Base-by-base conservation (phyloP, 768 basidiomycete genomes). In the Sporobolomyces roseus region DNA sequence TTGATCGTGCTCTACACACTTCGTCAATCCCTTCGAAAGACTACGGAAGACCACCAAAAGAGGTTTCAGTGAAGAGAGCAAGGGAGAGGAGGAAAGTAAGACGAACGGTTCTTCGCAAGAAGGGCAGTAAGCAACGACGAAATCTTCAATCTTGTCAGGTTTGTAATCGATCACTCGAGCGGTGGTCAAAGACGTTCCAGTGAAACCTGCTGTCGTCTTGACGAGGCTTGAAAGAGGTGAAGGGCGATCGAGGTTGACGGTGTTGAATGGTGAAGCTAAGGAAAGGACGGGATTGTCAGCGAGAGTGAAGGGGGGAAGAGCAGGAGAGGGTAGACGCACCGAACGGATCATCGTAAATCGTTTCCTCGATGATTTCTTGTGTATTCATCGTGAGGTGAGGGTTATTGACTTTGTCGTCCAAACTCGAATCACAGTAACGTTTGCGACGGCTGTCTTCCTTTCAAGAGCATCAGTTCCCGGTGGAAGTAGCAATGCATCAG, bases 81-180 rank as follows among this genome's bases (percentile, higher is more conserved):
- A n/a, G n/a, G n/a, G n/a, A n/a, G n/a, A n/a, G n/a, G n/a, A n/a
- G n/a, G n/a, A n/a, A n/a, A n/a, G n/a, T n/a, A n/a, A n/a, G n/a
- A n/a, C n/a, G n/a, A n/a, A n/a, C n/a, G n/a, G n/a, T n/a, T n/a
- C n/a, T n/a, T n/a, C n/a, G n/a, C n/a, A n/a, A n/a, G n/a, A n/a
- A 16, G 68, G 52, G 29, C 68, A 69, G 25, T 33, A 54, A 9
- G 56, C 68, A 8, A 27, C 14, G 36, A 61, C 45, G 36, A 58
- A 69, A 14, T 69, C 63, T 30, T 64, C 58, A 10, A 64, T 27
- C 0, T 27, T 29, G 4, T 9, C 2, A 5, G 68, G 68, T 8
- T 29, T 9, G n/a, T 23, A 64, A 25, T 56, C 68, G 43, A 55
- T n/a, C 36, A 65, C 46, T 7, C 53, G 49, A 7, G 46, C 58